Percentiles rank a stretch among this genome's conserved stretches.
Conservation (phyloP, 2,329 filamentous ascomycete species). For the Cercospora zeina region DNA sequence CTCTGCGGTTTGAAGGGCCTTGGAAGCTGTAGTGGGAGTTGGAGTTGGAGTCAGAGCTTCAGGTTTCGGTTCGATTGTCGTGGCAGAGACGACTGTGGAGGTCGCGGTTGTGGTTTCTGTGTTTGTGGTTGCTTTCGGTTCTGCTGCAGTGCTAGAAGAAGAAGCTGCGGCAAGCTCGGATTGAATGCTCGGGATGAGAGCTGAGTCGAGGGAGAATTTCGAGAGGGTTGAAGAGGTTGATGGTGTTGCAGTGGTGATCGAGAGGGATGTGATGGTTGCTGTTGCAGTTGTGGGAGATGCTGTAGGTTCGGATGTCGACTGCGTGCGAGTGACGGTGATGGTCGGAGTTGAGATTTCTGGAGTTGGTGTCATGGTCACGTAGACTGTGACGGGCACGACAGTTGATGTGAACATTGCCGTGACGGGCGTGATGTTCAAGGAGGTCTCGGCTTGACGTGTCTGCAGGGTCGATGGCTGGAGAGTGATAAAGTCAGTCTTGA, state of each 20-base stretch:
- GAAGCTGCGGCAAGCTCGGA: conserved; percentile 8
- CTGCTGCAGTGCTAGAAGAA: neutral
- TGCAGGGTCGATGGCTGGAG: conserved; percentile 11
- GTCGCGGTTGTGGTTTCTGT: neutral
- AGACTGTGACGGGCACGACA: conserved; percentile 13
- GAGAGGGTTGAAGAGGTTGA: neutral
- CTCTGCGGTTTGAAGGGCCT: neutral
- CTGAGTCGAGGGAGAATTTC: neutral
- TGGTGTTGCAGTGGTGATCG: neutral
- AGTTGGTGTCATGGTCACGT: conserved; percentile 21
- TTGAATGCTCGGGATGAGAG: neutral
- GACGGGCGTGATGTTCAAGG: conserved; percentile 12
- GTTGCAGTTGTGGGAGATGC: neutral
- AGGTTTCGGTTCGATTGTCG: conserved; percentile 2
- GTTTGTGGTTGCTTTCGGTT: neutral
- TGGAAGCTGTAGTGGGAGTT: neutral
- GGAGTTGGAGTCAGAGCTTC: too few relatives aligned
- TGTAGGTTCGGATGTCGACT: neutral
- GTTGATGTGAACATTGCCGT: conserved; percentile 5
- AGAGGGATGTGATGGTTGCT: neutral
- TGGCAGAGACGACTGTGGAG: neutral
- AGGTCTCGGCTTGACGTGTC: conserved; percentile 16
- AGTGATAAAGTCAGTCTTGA: neutral
- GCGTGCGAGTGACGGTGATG: conserved; percentile 9
- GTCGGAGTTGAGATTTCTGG: conserved; percentile 4